Evolutionary conservation across 2,329 filamentous ascomycete species (phyloP), one percentile per base, ranked within the genome.

Genomic region (Aspergillus glaucus): DNA sequence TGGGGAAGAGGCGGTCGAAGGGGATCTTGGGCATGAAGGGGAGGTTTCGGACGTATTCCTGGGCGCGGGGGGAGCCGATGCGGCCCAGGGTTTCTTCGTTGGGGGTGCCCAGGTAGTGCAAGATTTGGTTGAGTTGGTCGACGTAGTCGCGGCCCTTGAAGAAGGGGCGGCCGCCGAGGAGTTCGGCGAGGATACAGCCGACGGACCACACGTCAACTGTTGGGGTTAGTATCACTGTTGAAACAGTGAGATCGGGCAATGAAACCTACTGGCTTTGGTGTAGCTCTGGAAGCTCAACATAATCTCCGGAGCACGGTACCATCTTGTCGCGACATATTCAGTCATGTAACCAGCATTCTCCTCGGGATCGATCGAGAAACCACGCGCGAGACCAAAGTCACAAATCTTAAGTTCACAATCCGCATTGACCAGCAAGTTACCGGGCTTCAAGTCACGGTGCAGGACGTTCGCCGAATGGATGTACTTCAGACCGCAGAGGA

Each of bases 251-350:
- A 51, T 6, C 34, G 22, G 15, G 34, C 37, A 43, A 46, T 32
- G 43, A 40, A 32, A 92, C 91, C 49, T 83, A 97, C 93, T 98
- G 60, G 93, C 93, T 89, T 98, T 98, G 63, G 93, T 98, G 73
- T 98, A 98, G 76, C 90, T 96, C 74, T 97, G 92, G 82, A 98
- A 98, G 77, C 90, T 96, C 71, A 98, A 77, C 93, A 98, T 98
- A 62, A 98, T 98, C 72, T 98, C 93, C 4, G 93, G 93, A 3
- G 93, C 93, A 73, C 93, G 86, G 72, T 98, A 98, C 93, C 93
- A 98, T 75, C 93, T 82, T 46, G 93, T 98, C 45, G 93, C 93
- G 48, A 98, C 93, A 65, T 98, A 98, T 74, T 98, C 93, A 9
- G 93, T 98, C 93, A 98, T 97, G 74, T 97, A 98, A 19, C 93